Percentiles rank a stretch among this genome's conserved stretches.
These are phyloP conservation scores for Camellia sinensis DNA, from an alignment of 148 eudicot genomes.

Conservation along the genomic window DNA sequence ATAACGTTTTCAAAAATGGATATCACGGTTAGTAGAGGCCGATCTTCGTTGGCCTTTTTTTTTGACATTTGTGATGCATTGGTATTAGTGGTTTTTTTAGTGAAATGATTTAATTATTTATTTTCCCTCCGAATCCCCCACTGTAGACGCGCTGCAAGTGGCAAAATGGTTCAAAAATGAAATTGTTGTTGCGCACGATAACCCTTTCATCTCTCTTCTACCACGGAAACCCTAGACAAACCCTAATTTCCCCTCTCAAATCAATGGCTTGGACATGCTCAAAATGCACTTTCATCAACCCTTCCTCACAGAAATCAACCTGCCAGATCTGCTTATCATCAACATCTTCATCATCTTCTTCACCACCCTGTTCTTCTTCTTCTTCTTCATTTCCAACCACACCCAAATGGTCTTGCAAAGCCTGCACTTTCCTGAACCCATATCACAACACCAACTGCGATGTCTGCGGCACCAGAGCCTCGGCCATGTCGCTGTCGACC, in stretches of 20 bases:
- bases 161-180: slow-evolving; percentile 7
- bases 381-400: slow-evolving; percentile 29
- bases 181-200: not conserved
- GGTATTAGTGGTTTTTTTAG: too few species aligned
- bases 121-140: too few species aligned
- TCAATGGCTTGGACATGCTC: slow-evolving; percentile 61
- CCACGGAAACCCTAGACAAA: slow-evolving; percentile 21
- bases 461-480: slow-evolving; percentile 54
- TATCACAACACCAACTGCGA: slow-evolving; percentile 39
- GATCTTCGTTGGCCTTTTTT: too few species aligned
- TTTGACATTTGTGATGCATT: too few species aligned
- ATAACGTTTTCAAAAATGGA: too few species aligned
- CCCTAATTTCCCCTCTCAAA: slow-evolving; percentile 26
- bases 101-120: too few species aligned
- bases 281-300: slow-evolving; percentile 79
- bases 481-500: slow-evolving; percentile 30
- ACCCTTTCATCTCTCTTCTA: slow-evolving; percentile 5
- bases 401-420: slow-evolving; percentile 71
- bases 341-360: slow-evolving; percentile 19
- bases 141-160: not conserved
- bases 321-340: slow-evolving; percentile 63
- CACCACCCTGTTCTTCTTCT: slow-evolving; percentile 23
- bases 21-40: too few species aligned
- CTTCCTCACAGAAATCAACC: slow-evolving; percentile 41
- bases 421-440: slow-evolving; percentile 82